Conservation (phyloP, 2,329 filamentous ascomycete genomes). For the Amesomyces nigricolor region DNA sequence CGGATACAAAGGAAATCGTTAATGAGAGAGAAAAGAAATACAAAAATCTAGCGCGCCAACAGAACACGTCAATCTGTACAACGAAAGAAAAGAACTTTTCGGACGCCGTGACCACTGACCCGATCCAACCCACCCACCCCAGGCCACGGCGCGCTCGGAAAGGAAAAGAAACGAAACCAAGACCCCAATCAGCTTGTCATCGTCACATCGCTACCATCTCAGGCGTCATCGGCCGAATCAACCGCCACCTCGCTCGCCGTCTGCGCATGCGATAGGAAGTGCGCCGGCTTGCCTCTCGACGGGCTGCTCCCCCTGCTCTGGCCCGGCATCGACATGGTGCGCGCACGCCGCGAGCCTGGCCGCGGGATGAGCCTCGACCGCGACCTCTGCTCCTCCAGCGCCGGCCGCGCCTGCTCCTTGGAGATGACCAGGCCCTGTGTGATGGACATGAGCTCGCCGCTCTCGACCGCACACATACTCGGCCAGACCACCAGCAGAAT, state of each 20-base stretch:
- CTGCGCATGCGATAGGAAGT: conserved; percentile 17
- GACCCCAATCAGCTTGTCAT: background rate
- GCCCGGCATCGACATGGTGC: conserved; percentile 26
- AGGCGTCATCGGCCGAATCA: conserved; percentile 1
- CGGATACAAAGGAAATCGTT: background rate
- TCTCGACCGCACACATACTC: conserved; percentile 32
- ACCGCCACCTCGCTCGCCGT: conserved; percentile 8
- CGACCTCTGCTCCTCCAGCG: conserved; percentile 27
- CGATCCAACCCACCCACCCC: conserved; percentile 6
- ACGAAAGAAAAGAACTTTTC: conserved; percentile 4
- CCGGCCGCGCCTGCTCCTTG: conserved; percentile 32
- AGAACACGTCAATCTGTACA: conserved; percentile 10
- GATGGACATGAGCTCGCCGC: conserved; percentile 32
- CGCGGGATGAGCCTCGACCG: conserved; percentile 18
- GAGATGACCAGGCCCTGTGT: conserved; percentile 33
- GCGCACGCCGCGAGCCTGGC: conserved; percentile 22
- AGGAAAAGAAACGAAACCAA: background rate
- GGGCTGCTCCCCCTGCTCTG: conserved; percentile 23
- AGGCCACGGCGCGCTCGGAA: conserved; percentile 1
- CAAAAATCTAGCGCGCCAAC: background rate
- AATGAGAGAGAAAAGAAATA: background rate
- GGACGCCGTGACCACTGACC: background rate
- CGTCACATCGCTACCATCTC: background rate
- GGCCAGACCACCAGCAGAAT: conserved; percentile 34
- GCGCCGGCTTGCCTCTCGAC: conserved; percentile 10